These are phyloP conservation scores for Arthrobotrys sphaeroides DNA, from an alignment of 2,329 filamentous ascomycete species.

Conservation along the genomic window DNA sequence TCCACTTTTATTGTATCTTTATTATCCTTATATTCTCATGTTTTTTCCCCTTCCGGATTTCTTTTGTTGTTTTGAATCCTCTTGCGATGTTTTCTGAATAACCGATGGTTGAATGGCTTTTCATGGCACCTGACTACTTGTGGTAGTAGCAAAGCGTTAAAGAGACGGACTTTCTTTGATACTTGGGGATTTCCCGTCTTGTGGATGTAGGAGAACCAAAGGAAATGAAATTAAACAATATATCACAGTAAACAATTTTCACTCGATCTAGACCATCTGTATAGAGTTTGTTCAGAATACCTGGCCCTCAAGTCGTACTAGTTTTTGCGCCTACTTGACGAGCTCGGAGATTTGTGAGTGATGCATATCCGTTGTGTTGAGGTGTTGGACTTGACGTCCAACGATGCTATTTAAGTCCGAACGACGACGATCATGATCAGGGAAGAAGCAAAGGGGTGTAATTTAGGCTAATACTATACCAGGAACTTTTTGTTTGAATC, in stretches of 20 bases:
- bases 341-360: too few relatives aligned
- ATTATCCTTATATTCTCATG: constrained; percentile 5
- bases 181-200: too few relatives aligned
- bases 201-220: too few relatives aligned
- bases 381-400: constrained; percentile 9
- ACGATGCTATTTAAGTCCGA: not conserved
- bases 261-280: too few relatives aligned
- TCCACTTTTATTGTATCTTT: not conserved
- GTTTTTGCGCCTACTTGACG: too few relatives aligned
- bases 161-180: too few relatives aligned
- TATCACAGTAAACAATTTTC: too few relatives aligned
- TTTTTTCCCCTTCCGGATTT: too few relatives aligned
- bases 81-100: not conserved
- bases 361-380: not conserved
- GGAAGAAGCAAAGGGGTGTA: not conserved
- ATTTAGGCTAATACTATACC: not conserved
- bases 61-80: not conserved
- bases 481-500: not conserved
- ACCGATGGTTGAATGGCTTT: not conserved
- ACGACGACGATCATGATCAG: too few relatives aligned
- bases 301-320: too few relatives aligned
- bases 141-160: not conserved
- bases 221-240: too few relatives aligned
- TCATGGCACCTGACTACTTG: not conserved
- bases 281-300: too few relatives aligned